Conservation (phyloP, 176 grass and related monocot genomes). For the Bromus sterilis region DNA sequence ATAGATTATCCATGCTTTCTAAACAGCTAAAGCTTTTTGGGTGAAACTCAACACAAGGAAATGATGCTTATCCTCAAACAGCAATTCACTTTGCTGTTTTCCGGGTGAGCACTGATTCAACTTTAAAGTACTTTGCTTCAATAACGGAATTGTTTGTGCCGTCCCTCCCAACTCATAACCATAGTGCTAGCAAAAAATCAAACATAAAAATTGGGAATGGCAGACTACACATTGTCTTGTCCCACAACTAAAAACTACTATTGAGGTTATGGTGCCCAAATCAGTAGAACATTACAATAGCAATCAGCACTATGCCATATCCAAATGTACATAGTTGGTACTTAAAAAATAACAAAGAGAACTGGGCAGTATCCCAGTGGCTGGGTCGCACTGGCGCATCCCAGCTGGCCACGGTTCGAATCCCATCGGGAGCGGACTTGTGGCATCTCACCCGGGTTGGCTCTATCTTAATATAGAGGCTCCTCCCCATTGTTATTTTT, state of each 20-base stretch:
- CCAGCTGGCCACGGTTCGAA: too few species aligned
- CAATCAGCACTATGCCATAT: not conserved
- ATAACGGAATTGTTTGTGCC: not conserved
- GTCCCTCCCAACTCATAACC: not conserved
- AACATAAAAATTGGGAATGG: constrained; percentile 10
- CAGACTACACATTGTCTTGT: not conserved
- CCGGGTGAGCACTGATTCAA: not conserved
- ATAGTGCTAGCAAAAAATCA: not conserved
- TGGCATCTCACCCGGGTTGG: too few species aligned
- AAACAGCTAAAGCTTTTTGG: not conserved
- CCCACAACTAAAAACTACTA: constrained; percentile 6
- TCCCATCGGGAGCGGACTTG: too few species aligned
- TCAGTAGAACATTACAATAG: not conserved
- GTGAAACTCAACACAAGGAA: constrained; percentile 7
- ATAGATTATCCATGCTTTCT: not conserved
- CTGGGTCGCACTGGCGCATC: too few species aligned
- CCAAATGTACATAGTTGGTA: not conserved
- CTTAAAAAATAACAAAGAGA: not conserved
- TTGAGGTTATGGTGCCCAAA: not conserved
- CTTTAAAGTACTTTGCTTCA: not conserved
- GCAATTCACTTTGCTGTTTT: not conserved
- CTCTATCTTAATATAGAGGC: too few species aligned
- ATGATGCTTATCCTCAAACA: not conserved
- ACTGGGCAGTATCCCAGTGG: too few species aligned
- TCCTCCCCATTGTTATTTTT: too few species aligned